These are phyloP conservation scores for Pleurotus tuoliensis DNA, from an alignment of 768 basidiomycete species.

Conservation along the genomic window DNA sequence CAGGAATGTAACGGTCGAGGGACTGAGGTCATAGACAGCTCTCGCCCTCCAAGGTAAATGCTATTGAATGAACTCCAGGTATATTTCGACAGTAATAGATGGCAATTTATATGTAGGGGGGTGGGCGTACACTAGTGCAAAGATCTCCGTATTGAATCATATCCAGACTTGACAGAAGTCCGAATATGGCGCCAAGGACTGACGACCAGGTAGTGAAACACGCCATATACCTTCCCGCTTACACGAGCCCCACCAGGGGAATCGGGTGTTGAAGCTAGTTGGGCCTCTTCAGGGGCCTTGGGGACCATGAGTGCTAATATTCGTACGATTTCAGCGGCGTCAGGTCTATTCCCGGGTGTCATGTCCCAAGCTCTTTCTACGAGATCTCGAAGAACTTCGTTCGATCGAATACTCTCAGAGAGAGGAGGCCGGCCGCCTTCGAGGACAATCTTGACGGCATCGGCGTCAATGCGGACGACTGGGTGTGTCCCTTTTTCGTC, in stretches of 20 bases:
- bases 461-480: conserved; percentile 13
- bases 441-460: conserved; percentile 19
- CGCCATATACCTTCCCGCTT: not conserved
- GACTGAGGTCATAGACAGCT: too few species aligned
- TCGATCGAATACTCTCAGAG: conserved; percentile 8
- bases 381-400: conserved; percentile 4
- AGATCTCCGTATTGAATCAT: not conserved
- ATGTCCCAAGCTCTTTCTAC: conserved; percentile 15
- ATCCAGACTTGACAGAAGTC: not conserved
- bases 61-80: too few species aligned
- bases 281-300: not conserved
- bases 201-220: not conserved
- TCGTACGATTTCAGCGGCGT: not conserved
- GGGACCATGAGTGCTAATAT: not conserved
- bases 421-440: conserved; percentile 16
- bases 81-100: too few species aligned
- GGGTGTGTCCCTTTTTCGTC: not conserved
- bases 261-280: not conserved
- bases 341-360: conserved; percentile 13
- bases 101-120: too few species aligned
- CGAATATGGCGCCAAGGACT: not conserved
- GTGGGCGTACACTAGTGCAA: not conserved
- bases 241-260: not conserved
- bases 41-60: too few species aligned
- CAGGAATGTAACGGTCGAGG: too few species aligned